These are phyloP conservation scores for Ceratobasidium sp. DNA, from an alignment of 1,284 basidiomycete genomes.

Conservation along the genomic window DNA sequence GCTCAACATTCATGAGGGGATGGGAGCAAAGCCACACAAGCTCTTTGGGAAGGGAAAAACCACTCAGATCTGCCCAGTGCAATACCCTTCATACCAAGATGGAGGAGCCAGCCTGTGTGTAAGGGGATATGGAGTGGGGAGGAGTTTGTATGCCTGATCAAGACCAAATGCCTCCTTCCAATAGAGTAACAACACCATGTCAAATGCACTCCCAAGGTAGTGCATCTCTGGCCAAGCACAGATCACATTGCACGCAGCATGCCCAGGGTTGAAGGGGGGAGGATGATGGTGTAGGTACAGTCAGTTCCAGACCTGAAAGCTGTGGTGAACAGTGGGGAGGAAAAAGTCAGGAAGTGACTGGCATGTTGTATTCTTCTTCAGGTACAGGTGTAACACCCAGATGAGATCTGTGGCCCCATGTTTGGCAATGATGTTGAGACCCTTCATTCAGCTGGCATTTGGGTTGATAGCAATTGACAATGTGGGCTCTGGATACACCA, in stretches of 20 bases:
- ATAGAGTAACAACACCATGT: not conserved
- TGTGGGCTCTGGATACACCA: not conserved
- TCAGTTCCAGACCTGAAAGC: slow-evolving; percentile 12
- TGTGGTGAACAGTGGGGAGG: not conserved
- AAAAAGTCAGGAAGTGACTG: no score
- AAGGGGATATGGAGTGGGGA: slow-evolving; percentile 49
- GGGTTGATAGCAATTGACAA: not conserved
- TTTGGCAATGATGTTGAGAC: not conserved
- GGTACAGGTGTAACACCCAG: not conserved
- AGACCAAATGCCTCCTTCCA: not conserved
- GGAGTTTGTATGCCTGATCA: slow-evolving; percentile 47
- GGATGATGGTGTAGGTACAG: slow-evolving; percentile 11
- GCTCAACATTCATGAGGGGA: slow-evolving; percentile 5
- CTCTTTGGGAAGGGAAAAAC: slow-evolving; percentile 2
- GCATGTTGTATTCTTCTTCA: no score
- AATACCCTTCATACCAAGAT: not conserved
- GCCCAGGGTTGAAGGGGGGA: not conserved
- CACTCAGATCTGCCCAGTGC: not conserved
- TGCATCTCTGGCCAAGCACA: not conserved
- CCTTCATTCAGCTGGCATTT: not conserved
- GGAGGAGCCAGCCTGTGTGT: not conserved
- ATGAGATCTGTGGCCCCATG: not conserved
- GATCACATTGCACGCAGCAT: not conserved
- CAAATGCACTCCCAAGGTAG: slow-evolving; percentile 49
- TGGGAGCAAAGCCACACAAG: not conserved